phyloP scores from a whole-genome alignment of 768 basidiomycete species.

The Tubosaeta sp. region DNA sequence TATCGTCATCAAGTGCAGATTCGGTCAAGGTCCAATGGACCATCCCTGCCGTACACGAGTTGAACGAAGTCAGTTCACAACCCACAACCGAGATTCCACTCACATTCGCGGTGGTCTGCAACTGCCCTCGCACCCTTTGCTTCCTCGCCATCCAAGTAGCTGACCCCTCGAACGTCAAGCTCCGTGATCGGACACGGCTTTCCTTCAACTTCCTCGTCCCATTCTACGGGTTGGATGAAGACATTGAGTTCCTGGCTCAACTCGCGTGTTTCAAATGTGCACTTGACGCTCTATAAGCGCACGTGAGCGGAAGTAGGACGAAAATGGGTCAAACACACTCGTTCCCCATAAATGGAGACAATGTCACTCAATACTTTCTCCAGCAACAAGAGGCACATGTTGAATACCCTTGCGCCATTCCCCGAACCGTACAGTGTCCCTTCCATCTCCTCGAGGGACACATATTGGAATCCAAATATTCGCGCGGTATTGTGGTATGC shows the following conservation, averaged over 20 bases:
- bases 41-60: slow-evolving; percentile 45
- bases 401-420: slow-evolving; percentile 67
- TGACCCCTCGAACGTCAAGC: slow-evolving; percentile 48
- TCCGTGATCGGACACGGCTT: slow-evolving; percentile 47
- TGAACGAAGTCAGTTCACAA: not conserved
- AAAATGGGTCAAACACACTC: slow-evolving; percentile 41
- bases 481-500: slow-evolving; percentile 84
- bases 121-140: slow-evolving; percentile 37
- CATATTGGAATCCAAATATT: slow-evolving; percentile 93
- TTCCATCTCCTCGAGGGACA: slow-evolving; percentile 87
- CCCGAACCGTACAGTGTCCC: slow-evolving; percentile 60
- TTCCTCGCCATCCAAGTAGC: slow-evolving; percentile 39
- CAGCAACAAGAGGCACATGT: slow-evolving; percentile 64
- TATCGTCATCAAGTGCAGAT: slow-evolving; percentile 28
- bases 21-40: slow-evolving; percentile 53
- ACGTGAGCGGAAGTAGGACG: not conserved
- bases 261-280: slow-evolving; percentile 57
- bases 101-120: slow-evolving; percentile 17
- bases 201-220: slow-evolving; percentile 35
- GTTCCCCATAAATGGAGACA: slow-evolving; percentile 53
- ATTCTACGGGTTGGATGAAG: slow-evolving; percentile 62
- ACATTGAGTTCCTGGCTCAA: slow-evolving; percentile 44
- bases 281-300: slow-evolving; percentile 45
- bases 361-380: slow-evolving; percentile 64
- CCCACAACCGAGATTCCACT: not conserved